Evolutionary conservation across 1,284 basidiomycete species (phyloP).

Genomic region (Xerocomus minutiporus): DNA sequence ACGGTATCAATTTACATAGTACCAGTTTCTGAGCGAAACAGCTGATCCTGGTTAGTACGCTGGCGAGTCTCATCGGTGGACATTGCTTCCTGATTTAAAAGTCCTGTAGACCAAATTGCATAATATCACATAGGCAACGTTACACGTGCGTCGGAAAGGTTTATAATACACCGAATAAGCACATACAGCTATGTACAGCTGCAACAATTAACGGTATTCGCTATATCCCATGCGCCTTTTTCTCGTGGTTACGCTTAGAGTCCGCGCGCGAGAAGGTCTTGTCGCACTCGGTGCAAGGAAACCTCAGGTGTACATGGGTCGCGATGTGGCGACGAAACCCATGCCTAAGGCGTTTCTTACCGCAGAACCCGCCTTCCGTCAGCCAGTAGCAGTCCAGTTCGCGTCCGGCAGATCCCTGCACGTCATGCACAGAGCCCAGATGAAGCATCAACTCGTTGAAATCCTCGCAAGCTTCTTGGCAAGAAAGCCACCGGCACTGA

Average conservation of each 20-base stretch:
- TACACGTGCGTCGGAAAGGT: too few relatives aligned
- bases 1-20: not conserved
- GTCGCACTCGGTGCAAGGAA: not conserved
- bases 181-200: too few relatives aligned
- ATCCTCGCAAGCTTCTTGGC: not conserved
- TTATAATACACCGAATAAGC: too few relatives aligned
- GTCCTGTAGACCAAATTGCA: too few relatives aligned
- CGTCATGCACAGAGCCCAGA: not conserved
- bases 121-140: too few relatives aligned
- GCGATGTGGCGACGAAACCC: not conserved
- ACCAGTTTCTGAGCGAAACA: too few relatives aligned
- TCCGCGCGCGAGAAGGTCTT: slow-evolving; percentile 8
- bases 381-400: not conserved
- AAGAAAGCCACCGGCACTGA: not conserved
- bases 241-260: slow-evolving; percentile 2
- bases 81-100: too few relatives aligned
- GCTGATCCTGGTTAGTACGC: too few relatives aligned
- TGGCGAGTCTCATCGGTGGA: too few relatives aligned
- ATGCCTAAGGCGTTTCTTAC: not conserved
- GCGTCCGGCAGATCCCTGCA: not conserved
- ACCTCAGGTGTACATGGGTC: not conserved
- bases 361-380: not conserved
- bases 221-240: not conserved
- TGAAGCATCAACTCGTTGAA: not conserved
- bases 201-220: not conserved